Evolutionary conservation across 192 early-diverging fungal genomes (phyloP).

Genomic region (Rhizoclosmatium globosum): DNA sequence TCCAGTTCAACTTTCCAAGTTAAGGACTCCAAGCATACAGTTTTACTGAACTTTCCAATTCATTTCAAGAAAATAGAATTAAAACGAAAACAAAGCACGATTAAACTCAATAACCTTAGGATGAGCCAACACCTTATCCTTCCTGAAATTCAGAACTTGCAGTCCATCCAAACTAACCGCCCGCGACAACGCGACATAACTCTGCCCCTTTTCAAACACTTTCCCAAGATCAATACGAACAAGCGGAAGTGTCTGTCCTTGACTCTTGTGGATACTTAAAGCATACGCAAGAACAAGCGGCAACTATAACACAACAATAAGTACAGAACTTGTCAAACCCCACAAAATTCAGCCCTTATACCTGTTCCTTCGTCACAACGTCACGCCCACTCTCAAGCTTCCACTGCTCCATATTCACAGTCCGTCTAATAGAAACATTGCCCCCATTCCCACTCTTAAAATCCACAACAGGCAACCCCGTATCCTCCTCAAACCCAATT

Average conservation of each 20-base stretch:
- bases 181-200: slow-evolving; percentile 63
- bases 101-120: slow-evolving; percentile 18
- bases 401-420: neutral
- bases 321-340: neutral
- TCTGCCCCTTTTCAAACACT: slow-evolving; percentile 60
- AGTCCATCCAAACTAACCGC: neutral
- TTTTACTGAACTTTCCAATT: too few relatives aligned
- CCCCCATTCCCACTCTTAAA: slow-evolving; percentile 17
- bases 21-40: too few relatives aligned
- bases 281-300: slow-evolving; percentile 57
- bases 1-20: too few relatives aligned
- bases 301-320: slow-evolving; percentile 27
- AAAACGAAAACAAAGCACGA: slow-evolving; percentile 8
- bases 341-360: neutral
- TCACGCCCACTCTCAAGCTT: neutral
- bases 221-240: slow-evolving; percentile 54
- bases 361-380: slow-evolving; percentile 13
- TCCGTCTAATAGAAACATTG: neutral
- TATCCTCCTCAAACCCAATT: slow-evolving; percentile 41
- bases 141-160: slow-evolving; percentile 33
- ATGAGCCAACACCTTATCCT: slow-evolving; percentile 35
- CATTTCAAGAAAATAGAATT: too few relatives aligned
- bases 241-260: slow-evolving; percentile 57
- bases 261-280: slow-evolving; percentile 61
- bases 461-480: slow-evolving; percentile 42